Evolutionary conservation across 768 basidiomycete species (phyloP).

Genomic region (Termitomyces sp.): DNA sequence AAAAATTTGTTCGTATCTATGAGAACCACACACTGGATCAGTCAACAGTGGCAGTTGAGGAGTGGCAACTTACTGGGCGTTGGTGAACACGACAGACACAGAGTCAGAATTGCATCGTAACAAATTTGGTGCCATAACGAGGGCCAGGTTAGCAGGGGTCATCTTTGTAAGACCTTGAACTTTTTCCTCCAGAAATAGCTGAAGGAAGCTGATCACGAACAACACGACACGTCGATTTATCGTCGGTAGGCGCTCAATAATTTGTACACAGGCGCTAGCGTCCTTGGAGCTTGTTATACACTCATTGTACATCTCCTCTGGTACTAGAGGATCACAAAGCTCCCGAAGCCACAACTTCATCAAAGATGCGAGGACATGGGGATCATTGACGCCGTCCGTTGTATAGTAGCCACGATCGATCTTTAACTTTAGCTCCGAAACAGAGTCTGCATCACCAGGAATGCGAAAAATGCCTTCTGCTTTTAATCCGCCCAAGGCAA

Average conservation of each 20-base stretch:
- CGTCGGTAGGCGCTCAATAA: constrained; percentile 76
- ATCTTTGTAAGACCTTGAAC: constrained; percentile 78
- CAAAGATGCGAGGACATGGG: constrained; percentile 84
- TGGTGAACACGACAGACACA: constrained; percentile 88
- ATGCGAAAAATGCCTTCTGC: constrained; percentile 92
- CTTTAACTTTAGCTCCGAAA: constrained; percentile 83
- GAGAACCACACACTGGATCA: constrained; percentile 5
- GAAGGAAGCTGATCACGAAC: constrained; percentile 88
- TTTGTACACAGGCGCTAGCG: constrained; percentile 64
- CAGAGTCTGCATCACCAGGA: constrained; percentile 85
- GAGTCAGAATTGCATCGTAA: constrained; percentile 83
- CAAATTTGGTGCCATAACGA: constrained; percentile 92
- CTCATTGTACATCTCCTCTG: constrained; percentile 88
- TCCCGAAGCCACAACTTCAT: constrained; percentile 95
- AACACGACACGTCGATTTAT: constrained; percentile 84
- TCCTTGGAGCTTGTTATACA: constrained; percentile 71
- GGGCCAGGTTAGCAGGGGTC: constrained; percentile 83
- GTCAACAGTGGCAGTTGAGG: neutral
- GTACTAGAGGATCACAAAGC: constrained; percentile 87
- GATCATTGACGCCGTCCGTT: constrained; percentile 85
- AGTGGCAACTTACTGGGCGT: constrained; percentile 72
- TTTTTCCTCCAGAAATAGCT: constrained; percentile 80
- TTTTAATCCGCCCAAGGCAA: constrained; percentile 81
- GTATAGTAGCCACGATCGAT: constrained; percentile 92
- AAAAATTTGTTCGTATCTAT: constrained; percentile 84